Conservation (phyloP, 2,329 filamentous ascomycete genomes). For the Cadophora sp. region DNA sequence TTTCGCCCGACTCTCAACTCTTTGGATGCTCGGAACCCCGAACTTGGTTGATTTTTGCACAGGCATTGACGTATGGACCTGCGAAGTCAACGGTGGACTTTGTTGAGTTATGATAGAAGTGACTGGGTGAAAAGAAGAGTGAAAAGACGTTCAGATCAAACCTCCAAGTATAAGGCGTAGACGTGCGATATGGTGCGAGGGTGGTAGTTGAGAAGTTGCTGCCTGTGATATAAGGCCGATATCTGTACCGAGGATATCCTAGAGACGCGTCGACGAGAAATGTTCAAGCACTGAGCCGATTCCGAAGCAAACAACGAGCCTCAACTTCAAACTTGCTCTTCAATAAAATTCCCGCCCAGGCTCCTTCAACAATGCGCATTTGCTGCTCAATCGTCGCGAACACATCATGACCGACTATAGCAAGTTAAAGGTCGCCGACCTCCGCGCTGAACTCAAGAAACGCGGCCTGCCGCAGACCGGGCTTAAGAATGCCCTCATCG, state of each 20-base stretch:
- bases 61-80: too few relatives aligned
- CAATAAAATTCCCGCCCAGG: too few relatives aligned
- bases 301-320: slow-evolving; percentile 12
- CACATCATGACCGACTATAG: slow-evolving; percentile 57
- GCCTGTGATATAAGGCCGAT: not conserved
- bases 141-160: too few relatives aligned
- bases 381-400: slow-evolving; percentile 11
- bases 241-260: not conserved
- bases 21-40: too few relatives aligned
- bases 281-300: not conserved
- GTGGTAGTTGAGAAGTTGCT: not conserved
- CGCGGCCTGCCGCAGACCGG: slow-evolving; percentile 73
- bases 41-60: too few relatives aligned
- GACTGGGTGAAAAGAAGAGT: too few relatives aligned
- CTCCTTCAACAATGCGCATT: slow-evolving; percentile 31
- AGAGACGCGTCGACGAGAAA: slow-evolving; percentile 2
- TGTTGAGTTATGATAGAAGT: too few relatives aligned
- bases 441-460: slow-evolving; percentile 76
- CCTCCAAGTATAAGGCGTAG: too few relatives aligned
- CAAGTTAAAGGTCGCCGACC: slow-evolving; percentile 74
- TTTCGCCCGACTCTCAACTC: too few relatives aligned
- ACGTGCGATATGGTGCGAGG: too few relatives aligned
- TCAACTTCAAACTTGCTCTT: not conserved
- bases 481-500: slow-evolving; percentile 74
- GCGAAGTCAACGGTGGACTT: too few relatives aligned